These are phyloP conservation scores for Leishmania guyanensis DNA, from an alignment of 208 protist species.

Conservation along the genomic window DNA sequence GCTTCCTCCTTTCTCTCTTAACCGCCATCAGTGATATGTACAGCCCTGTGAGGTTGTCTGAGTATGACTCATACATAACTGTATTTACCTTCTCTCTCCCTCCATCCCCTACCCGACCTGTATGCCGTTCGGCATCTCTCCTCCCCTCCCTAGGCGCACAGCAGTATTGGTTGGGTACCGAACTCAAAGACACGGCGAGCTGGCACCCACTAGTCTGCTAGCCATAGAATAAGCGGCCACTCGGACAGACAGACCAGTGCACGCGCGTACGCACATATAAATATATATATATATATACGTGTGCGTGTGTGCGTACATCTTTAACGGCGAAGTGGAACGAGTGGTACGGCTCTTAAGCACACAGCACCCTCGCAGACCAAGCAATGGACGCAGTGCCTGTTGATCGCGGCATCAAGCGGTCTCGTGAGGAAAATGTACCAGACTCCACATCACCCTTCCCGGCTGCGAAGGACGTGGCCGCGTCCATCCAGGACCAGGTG, in stretches of 20 bases:
- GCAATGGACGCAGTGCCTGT: background rate
- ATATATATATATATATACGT: background rate
- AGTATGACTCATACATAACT: background rate
- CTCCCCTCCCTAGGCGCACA: background rate
- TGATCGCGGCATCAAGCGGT: conserved; percentile 15
- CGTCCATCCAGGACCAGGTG: conserved; percentile 18
- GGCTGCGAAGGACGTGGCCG: background rate
- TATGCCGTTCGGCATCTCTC: background rate
- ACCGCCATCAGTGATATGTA: background rate
- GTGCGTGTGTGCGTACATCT: background rate
- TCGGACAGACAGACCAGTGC: background rate
- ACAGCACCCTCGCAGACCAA: background rate
- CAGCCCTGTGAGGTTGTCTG: background rate
- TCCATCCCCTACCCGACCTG: background rate
- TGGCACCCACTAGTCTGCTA: background rate
- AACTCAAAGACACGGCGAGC: background rate
- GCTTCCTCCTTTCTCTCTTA: background rate
- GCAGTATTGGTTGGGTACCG: background rate
- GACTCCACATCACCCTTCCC: too few species aligned
- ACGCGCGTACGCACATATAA: background rate
- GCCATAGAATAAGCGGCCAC: background rate
- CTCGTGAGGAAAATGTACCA: background rate
- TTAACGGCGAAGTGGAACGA: background rate
- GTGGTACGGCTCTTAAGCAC: too few species aligned
- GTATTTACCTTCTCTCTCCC: background rate